Conservation (phyloP, 2,329 filamentous ascomycete species). For the Colletotrichum spaethianum region DNA sequence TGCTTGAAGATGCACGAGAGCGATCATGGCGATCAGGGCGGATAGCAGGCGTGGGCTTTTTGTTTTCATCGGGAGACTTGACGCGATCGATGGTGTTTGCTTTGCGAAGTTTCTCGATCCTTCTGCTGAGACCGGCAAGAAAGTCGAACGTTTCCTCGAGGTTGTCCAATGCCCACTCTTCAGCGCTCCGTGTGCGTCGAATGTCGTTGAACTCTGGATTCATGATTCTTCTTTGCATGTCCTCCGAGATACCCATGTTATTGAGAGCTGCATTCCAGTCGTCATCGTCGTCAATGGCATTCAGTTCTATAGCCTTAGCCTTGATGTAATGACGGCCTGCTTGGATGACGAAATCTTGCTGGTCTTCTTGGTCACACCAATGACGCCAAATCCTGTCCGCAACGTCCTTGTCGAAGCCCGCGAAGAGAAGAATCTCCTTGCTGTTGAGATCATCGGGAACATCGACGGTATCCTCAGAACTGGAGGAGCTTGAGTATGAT, state of each 20-base stretch:
- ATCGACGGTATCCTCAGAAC: background rate
- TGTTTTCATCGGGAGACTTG: conserved; percentile 1
- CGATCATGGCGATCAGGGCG: background rate
- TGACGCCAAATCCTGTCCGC: background rate
- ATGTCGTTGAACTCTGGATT: conserved; percentile 6
- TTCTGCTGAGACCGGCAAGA: background rate
- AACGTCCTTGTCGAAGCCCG: background rate
- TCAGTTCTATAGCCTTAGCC: background rate
- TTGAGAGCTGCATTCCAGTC: background rate
- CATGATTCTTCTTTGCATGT: conserved; percentile 7
- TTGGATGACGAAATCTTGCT: background rate
- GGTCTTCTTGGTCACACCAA: conserved; percentile 1
- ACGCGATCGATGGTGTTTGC: background rate
- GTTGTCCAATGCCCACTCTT: conserved; percentile 1
- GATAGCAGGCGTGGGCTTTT: background rate
- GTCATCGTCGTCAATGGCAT: conserved; percentile 5
- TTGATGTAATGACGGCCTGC: conserved; percentile 5
- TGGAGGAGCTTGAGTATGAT: conserved; percentile 2
- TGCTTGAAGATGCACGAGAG: background rate
- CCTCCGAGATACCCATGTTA: conserved; percentile 1
- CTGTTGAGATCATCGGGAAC: conserved; percentile 6
- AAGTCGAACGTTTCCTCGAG: conserved; percentile 1
- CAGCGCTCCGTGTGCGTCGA: background rate
- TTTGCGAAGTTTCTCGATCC: background rate
- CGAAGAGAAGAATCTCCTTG: conserved; percentile 5